phyloP scores from a whole-genome alignment of 2,329 filamentous ascomycete species.

The Sporothrix dimorphospora region DNA sequence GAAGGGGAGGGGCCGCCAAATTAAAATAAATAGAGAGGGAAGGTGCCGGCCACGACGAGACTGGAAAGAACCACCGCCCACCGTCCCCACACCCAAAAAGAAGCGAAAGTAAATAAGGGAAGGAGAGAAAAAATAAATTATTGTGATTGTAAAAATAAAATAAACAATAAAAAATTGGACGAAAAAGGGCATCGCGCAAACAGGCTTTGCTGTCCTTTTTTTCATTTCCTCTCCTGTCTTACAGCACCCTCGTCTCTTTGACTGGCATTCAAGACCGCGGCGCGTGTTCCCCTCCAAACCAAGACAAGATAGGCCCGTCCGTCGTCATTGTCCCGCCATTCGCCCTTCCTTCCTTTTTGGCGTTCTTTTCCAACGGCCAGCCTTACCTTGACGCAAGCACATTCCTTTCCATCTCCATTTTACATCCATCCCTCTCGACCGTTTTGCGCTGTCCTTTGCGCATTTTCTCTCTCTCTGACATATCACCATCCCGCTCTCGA shows the following conservation, averaged over 20 bases:
- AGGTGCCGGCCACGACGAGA: neutral
- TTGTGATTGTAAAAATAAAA: slow-evolving; percentile 27
- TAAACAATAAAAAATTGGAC: slow-evolving; percentile 18
- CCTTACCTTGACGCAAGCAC: slow-evolving; percentile 4
- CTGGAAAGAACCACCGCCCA: slow-evolving; percentile 10
- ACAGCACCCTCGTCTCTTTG: neutral
- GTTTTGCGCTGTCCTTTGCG: neutral
- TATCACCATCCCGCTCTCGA: neutral
- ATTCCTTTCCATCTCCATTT: slow-evolving; percentile 2
- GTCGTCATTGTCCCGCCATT: slow-evolving; percentile 19
- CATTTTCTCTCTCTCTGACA: neutral
- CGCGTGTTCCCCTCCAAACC: slow-evolving; percentile 3
- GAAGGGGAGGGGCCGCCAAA: slow-evolving; percentile 7
- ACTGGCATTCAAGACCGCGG: neutral
- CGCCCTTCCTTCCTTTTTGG: neutral
- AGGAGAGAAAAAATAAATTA: neutral
- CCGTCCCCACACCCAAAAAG: slow-evolving; percentile 3
- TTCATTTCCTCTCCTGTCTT: neutral
- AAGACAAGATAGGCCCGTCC: slow-evolving; percentile 4
- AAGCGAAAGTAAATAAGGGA: slow-evolving; percentile 15
- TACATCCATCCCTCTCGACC: neutral
- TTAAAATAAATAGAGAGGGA: slow-evolving; percentile 24
- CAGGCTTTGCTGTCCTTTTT: slow-evolving; percentile 19
- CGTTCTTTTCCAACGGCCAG: slow-evolving; percentile 1
- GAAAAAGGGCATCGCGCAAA: slow-evolving; percentile 15